A percentile compares a stretch with the other conserved stretches of the same genome.
Conservation (phyloP, 164 flowering plant species). For the Macadamia tetraphylla region DNA sequence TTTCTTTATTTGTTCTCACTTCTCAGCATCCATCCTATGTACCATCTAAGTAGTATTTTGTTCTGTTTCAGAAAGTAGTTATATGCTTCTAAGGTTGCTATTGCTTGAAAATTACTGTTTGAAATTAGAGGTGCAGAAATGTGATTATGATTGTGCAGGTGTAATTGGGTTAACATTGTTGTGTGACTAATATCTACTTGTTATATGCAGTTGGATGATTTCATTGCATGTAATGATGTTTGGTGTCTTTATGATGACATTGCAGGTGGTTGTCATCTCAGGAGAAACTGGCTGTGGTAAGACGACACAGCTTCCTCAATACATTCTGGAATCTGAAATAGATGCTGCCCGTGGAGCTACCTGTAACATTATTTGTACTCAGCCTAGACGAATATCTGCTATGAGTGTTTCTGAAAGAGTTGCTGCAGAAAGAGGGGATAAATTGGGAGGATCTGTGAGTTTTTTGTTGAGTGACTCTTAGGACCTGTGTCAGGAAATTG, state of each 20-base stretch:
- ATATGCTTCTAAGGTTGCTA: too few species aligned
- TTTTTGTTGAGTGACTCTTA: not conserved
- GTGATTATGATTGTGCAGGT: not conserved
- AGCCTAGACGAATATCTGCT: slow-evolving; percentile 95
- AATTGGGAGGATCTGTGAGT: slow-evolving; percentile 84
- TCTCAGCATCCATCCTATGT: too few species aligned
- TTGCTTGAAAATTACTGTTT: too few species aligned
- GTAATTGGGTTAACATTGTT: not conserved
- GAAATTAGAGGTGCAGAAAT: too few species aligned
- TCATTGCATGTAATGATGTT: not conserved
- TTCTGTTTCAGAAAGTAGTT: too few species aligned
- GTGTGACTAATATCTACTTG: not conserved
- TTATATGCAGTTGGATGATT: not conserved
- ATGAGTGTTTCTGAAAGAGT: slow-evolving; percentile 97
- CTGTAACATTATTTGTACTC: slow-evolving; percentile 93
- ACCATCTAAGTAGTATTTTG: too few species aligned
- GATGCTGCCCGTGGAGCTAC: slow-evolving; percentile 62
- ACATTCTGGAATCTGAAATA: slow-evolving; percentile 85
- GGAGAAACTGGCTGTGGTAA: slow-evolving; percentile 99
- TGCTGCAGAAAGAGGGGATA: slow-evolving; percentile 91
- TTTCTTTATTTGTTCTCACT: too few species aligned
- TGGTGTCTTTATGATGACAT: slow-evolving; percentile 15
- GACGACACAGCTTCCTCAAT: slow-evolving; percentile 97
- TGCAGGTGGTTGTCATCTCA: slow-evolving; percentile 83
- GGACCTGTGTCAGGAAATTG: not conserved